A percentile compares a stretch with the other conserved stretches of the same genome.
Evolutionary conservation across 1,284 basidiomycete genomes (phyloP).

Genomic region (Athelia psychrophila): DNA sequence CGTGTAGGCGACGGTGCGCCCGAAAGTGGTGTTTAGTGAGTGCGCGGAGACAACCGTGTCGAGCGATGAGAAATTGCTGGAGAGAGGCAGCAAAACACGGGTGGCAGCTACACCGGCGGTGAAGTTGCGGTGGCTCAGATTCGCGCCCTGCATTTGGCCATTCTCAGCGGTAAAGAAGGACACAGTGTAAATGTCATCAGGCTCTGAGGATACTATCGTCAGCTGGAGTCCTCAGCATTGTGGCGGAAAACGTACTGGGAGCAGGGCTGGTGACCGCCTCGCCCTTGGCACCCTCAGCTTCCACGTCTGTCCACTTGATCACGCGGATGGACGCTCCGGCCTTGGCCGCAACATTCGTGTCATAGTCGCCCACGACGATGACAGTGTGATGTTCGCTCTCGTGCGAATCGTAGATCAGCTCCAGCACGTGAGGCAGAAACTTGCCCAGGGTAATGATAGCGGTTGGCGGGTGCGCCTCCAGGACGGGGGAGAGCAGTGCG

Average conservation of each 20-base stretch:
- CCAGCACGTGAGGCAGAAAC: slow-evolving; percentile 61
- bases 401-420: slow-evolving; percentile 61
- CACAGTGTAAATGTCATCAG: slow-evolving; percentile 62
- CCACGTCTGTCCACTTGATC: slow-evolving; percentile 60
- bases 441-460: slow-evolving; percentile 66
- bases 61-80: slow-evolving; percentile 56
- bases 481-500: slow-evolving; percentile 53
- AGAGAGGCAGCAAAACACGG: slow-evolving; percentile 62
- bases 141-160: slow-evolving; percentile 55
- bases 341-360: slow-evolving; percentile 36
- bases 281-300: slow-evolving; percentile 52
- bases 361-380: slow-evolving; percentile 63
- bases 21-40: slow-evolving; percentile 66
- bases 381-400: slow-evolving; percentile 52
- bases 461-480: slow-evolving; percentile 62
- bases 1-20: slow-evolving; percentile 70
- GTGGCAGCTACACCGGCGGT: slow-evolving; percentile 77
- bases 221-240: slow-evolving; percentile 1
- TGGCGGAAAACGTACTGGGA: slow-evolving; percentile 41
- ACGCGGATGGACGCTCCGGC: slow-evolving; percentile 50
- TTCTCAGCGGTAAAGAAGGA: slow-evolving; percentile 55
- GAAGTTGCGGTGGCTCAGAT: slow-evolving; percentile 74
- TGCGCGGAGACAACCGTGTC: slow-evolving; percentile 76
- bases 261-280: slow-evolving; percentile 43
- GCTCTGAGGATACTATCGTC: slow-evolving; percentile 44